phyloP scores from a whole-genome alignment of 75 land plant genomes.

The Sequoiadendron giganteum region DNA sequence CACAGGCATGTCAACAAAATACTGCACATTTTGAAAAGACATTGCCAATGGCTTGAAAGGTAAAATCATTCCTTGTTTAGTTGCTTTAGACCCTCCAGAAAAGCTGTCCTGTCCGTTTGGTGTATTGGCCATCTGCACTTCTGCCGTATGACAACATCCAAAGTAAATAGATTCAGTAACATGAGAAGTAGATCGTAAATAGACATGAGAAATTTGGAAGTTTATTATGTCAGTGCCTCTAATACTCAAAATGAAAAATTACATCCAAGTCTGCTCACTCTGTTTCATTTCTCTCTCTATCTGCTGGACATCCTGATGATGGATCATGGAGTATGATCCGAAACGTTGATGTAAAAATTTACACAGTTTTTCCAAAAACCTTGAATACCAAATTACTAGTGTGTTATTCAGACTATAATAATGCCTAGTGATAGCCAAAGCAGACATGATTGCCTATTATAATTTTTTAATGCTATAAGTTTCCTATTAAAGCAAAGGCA shows the following conservation, averaged over 20 bases:
- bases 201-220: background rate
- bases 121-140: conserved; percentile 5
- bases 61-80: conserved; percentile 81
- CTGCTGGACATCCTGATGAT: too few species aligned
- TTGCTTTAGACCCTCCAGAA: conserved; percentile 17
- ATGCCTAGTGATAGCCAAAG: background rate
- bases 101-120: background rate
- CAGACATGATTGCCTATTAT: background rate
- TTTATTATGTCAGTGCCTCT: background rate
- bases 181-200: background rate
- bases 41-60: conserved; percentile 80
- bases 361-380: too few species aligned
- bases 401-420: background rate
- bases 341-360: too few species aligned
- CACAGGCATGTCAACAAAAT: conserved; percentile 79
- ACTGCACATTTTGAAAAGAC: conserved; percentile 74
- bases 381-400: too few species aligned
- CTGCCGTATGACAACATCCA: conserved; percentile 22
- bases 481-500: background rate
- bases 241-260: conserved; percentile 27
- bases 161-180: conserved; percentile 1
- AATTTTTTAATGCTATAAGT: background rate
- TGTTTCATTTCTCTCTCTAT: too few species aligned
- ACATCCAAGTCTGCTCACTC: too few species aligned
- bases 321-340: too few species aligned